phyloP scores from a whole-genome alignment of 1,139 yeast genomes.

The Lodderomyces orthopsilosis region DNA sequence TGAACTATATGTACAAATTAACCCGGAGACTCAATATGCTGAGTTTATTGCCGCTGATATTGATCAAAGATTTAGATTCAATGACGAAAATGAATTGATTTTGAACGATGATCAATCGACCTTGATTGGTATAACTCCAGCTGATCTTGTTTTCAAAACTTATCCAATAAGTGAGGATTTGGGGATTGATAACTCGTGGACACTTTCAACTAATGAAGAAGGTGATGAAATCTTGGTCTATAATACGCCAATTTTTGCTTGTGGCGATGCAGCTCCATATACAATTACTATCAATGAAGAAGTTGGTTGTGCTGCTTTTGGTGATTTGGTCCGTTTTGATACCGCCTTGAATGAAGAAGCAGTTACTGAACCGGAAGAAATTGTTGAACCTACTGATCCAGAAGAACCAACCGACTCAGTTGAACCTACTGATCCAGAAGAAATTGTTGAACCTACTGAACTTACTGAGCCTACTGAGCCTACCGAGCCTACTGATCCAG shows the following conservation, averaged over 20 bases:
- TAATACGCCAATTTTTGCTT: not conserved
- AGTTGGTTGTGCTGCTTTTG: not conserved
- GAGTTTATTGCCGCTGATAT: not conserved
- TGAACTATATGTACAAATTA: not conserved
- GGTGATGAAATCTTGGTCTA: not conserved
- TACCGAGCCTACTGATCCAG: slow-evolving; percentile 3
- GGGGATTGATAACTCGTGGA: not conserved
- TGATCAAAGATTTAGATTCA: slow-evolving; percentile 1
- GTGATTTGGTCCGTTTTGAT: not conserved
- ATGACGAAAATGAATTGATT: not conserved
- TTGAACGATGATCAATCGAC: not conserved
- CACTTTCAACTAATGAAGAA: not conserved
- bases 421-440: slow-evolving; percentile 1
- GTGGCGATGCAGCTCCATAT: slow-evolving; percentile 1
- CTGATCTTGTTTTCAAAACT: not conserved
- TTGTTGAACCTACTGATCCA: not conserved
- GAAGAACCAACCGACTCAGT: slow-evolving; percentile 24
- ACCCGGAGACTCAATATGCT: slow-evolving; percentile 1
- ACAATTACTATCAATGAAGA: not conserved
- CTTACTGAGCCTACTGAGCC: slow-evolving; percentile 5
- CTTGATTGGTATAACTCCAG: not conserved
- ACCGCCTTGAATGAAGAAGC: not conserved
- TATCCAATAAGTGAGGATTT: not conserved
- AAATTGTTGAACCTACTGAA: slow-evolving; percentile 1
- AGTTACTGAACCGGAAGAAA: not conserved